Percentiles rank a stretch among this genome's conserved stretches.
Evolutionary conservation across 2,329 filamentous ascomycete genomes (phyloP).

Genomic region (Fusarium sp.): DNA sequence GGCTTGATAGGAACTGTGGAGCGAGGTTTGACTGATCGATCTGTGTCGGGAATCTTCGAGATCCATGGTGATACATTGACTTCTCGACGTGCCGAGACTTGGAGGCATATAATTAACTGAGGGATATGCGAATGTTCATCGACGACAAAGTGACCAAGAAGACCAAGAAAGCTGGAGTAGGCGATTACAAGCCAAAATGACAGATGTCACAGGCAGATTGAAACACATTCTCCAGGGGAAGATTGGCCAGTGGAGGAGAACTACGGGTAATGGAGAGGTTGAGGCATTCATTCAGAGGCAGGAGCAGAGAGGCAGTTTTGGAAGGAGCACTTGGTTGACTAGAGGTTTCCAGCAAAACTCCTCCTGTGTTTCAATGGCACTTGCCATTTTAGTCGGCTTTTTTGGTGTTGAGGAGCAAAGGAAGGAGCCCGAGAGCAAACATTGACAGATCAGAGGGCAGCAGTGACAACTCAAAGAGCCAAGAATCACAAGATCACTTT

Average conservation of each 20-base stretch:
- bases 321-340: neutral
- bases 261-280: neutral
- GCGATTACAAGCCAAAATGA: slow-evolving; percentile 37
- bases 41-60: slow-evolving; percentile 44
- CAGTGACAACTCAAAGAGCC: neutral
- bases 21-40: slow-evolving; percentile 56
- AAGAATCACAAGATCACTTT: neutral
- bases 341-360: neutral
- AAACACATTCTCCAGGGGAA: slow-evolving; percentile 29
- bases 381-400: neutral
- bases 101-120: slow-evolving; percentile 28
- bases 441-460: neutral
- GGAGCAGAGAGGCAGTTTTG: neutral
- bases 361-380: neutral
- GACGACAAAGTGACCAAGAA: slow-evolving; percentile 35
- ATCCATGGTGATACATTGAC: slow-evolving; percentile 45
- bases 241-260: slow-evolving; percentile 4
- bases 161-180: slow-evolving; percentile 35
- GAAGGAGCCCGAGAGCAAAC: neutral
- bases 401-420: neutral
- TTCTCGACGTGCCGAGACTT: slow-evolving; percentile 17
- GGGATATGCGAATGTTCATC: slow-evolving; percentile 36
- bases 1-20: slow-evolving; percentile 49
- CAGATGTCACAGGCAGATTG: slow-evolving; percentile 29
- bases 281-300: neutral